Conservation (phyloP, 2,329 filamentous ascomycete genomes). For the Penicillium sp. region DNA sequence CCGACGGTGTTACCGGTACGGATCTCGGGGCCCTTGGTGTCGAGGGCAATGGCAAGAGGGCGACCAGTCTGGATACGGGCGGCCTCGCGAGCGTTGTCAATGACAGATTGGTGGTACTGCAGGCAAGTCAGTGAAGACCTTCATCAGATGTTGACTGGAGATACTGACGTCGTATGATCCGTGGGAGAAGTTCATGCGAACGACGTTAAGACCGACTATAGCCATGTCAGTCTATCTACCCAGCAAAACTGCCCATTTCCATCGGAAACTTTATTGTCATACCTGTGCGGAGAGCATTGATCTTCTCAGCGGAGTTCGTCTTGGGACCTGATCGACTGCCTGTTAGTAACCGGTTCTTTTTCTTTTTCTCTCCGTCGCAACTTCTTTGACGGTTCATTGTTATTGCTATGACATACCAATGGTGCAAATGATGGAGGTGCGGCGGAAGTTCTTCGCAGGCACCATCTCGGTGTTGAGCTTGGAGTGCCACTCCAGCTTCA, state of each 20-base stretch:
- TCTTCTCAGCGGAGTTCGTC: slow-evolving; percentile 96
- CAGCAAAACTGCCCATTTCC: not conserved
- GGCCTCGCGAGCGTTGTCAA: slow-evolving; percentile 88
- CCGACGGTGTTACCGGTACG: slow-evolving; percentile 71
- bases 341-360: slow-evolving; percentile 18
- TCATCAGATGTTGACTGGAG: not conserved
- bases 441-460: slow-evolving; percentile 85
- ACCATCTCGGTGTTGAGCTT: slow-evolving; percentile 85
- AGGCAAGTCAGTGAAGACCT: slow-evolving; percentile 13
- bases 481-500: slow-evolving; percentile 67
- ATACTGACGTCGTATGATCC: slow-evolving; percentile 69
- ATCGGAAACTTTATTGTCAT: slow-evolving; percentile 16
- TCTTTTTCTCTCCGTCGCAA: not conserved
- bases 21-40: slow-evolving; percentile 82
- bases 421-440: slow-evolving; percentile 97
- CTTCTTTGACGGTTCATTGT: not conserved
- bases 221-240: slow-evolving; percentile 16
- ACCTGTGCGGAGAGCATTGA: slow-evolving; percentile 83
- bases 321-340: slow-evolving; percentile 65
- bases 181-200: slow-evolving; percentile 99
- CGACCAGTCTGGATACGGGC: slow-evolving; percentile 75
- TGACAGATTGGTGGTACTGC: slow-evolving; percentile 94
- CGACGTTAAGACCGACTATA: slow-evolving; percentile 85
- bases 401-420: slow-evolving; percentile 62
- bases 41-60: slow-evolving; percentile 90